Conservation (phyloP, 2,329 filamentous ascomycete species). For the Truncatella angustata region DNA sequence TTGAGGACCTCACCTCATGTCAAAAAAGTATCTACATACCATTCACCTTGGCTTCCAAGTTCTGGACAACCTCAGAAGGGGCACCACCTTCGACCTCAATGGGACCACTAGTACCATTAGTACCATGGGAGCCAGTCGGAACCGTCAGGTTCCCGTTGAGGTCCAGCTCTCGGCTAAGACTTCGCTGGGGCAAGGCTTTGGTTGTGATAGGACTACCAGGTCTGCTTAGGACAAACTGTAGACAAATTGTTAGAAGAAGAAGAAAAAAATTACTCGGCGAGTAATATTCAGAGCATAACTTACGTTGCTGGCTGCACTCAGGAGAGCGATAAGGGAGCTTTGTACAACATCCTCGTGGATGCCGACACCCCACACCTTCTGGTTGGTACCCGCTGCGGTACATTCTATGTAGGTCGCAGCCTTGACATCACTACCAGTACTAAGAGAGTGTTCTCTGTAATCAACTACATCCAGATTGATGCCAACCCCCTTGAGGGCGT, state of each 20-base stretch:
- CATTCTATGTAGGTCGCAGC: slow-evolving; percentile 97
- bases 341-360: slow-evolving; percentile 92
- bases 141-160: slow-evolving; percentile 23
- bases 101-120: slow-evolving; percentile 25
- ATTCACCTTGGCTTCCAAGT: slow-evolving; percentile 39
- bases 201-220: slow-evolving; percentile 67
- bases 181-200: slow-evolving; percentile 53
- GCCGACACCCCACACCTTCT: slow-evolving; percentile 85
- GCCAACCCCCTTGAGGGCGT: slow-evolving; percentile 74
- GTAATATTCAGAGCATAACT: slow-evolving; percentile 55
- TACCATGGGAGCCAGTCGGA: slow-evolving; percentile 19
- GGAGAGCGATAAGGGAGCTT: slow-evolving; percentile 79
- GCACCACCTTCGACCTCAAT: slow-evolving; percentile 12
- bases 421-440: slow-evolving; percentile 76
- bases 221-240: slow-evolving; percentile 69
- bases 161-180: slow-evolving; percentile 31
- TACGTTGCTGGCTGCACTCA: slow-evolving; percentile 84
- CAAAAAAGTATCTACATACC: slow-evolving; percentile 21
- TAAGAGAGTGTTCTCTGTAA: slow-evolving; percentile 96
- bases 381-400: slow-evolving; percentile 61
- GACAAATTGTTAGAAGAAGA: background rate
- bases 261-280: background rate
- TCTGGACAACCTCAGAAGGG: slow-evolving; percentile 29
- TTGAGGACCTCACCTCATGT: background rate
- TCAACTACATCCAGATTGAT: slow-evolving; percentile 88